Percentiles rank a stretch among this genome's conserved stretches.
These are phyloP conservation scores for Bacidia gigantensis DNA, from an alignment of 495 filamentous ascomycete genomes.

Conservation along the genomic window DNA sequence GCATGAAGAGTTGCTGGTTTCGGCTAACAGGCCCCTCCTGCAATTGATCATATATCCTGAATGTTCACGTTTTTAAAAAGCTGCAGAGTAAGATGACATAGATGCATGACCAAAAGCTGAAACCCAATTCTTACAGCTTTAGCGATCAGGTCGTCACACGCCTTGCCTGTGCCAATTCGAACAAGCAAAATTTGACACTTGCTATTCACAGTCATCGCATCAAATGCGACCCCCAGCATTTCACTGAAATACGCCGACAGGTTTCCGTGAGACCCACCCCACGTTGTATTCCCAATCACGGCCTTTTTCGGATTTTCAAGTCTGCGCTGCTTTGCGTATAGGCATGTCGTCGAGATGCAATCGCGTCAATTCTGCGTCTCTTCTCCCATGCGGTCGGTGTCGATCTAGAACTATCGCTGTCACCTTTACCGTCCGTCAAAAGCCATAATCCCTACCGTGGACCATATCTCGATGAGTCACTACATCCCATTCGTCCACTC, in stretches of 20 bases:
- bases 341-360: not conserved
- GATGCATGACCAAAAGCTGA: no score
- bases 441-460: not conserved
- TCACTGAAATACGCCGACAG: not conserved
- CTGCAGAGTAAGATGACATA: no score
- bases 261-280: not conserved
- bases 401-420: not conserved
- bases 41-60: no score
- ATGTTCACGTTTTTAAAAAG: no score
- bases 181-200: not conserved
- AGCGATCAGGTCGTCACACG: no score
- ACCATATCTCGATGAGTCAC: not conserved
- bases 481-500: not conserved
- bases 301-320: not conserved
- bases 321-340: not conserved
- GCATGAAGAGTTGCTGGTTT: no score
- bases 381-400: not conserved
- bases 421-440: not conserved
- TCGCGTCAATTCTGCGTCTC: not conserved
- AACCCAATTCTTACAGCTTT: no score
- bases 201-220: not conserved
- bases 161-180: no score
- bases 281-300: not conserved
- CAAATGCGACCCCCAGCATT: not conserved
- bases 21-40: no score